These are phyloP conservation scores for Elongisporangium anandrum DNA, from an alignment of 352 stramenopile genomes.

Conservation along the genomic window DNA sequence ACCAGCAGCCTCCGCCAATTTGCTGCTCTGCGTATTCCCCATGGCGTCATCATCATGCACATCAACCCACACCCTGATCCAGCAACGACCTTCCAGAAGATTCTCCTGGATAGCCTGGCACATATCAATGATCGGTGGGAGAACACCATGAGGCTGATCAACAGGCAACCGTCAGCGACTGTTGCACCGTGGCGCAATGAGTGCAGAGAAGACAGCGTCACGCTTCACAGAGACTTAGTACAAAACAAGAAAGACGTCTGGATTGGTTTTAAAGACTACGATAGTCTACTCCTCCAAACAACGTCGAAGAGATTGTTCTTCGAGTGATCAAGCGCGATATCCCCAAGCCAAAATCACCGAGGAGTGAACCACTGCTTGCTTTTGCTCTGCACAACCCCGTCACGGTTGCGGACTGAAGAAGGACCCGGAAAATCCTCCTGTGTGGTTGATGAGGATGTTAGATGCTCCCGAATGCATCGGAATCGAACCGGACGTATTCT, in stretches of 20 bases:
- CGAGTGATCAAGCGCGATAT: constrained; percentile 12
- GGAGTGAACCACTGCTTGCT: background rate
- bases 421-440: background rate
- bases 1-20: too few species aligned
- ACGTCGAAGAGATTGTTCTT: constrained; percentile 11
- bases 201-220: constrained; percentile 6
- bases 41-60: too few species aligned
- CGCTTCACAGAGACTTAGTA: background rate
- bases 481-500: background rate
- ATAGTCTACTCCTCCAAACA: background rate
- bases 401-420: constrained; percentile 4
- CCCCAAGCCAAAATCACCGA: background rate
- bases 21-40: too few species aligned
- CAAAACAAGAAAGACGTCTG: constrained; percentile 6
- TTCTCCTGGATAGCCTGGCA: too few species aligned
- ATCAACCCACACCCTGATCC: too few species aligned
- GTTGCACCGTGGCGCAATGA: constrained; percentile 12
- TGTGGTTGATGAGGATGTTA: constrained; percentile 15
- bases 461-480: constrained; percentile 18
- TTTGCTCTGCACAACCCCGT: constrained; percentile 4
- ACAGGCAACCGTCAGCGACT: constrained; percentile 1
- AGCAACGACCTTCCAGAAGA: too few species aligned
- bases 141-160: constrained; percentile 3
- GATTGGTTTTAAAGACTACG: background rate
- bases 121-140: constrained; percentile 14